Evolutionary conservation across 768 basidiomycete genomes (phyloP).

Genomic region (Pluteus cervinus): DNA sequence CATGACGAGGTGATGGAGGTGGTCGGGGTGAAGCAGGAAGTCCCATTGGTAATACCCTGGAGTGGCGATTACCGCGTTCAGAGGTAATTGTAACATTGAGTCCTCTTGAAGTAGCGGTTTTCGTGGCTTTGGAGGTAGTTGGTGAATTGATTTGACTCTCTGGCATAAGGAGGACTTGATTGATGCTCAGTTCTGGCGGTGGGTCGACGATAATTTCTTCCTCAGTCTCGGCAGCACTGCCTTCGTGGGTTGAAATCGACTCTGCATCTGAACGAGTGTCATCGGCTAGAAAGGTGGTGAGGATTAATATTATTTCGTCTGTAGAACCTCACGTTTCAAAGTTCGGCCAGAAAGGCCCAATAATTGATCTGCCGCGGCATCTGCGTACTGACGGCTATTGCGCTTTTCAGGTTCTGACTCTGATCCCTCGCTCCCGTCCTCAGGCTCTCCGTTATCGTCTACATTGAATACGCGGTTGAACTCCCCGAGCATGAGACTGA

Average conservation of each 20-base stretch:
- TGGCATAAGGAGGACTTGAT: slow-evolving; percentile 16
- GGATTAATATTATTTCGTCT: not conserved
- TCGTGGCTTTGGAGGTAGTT: slow-evolving; percentile 33
- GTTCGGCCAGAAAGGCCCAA: slow-evolving; percentile 72
- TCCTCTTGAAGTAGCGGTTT: slow-evolving; percentile 68
- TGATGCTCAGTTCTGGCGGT: slow-evolving; percentile 37
- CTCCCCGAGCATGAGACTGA: slow-evolving; percentile 90
- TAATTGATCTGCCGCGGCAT: slow-evolving; percentile 76
- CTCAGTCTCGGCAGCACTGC: slow-evolving; percentile 67
- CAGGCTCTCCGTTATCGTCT: slow-evolving; percentile 31
- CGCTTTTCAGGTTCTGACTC: slow-evolving; percentile 51
- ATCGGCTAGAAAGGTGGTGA: slow-evolving; percentile 36
- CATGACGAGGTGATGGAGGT: slow-evolving; percentile 44
- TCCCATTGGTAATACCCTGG: slow-evolving; percentile 57
- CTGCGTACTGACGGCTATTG: slow-evolving; percentile 81
- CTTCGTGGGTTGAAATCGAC: slow-evolving; percentile 59
- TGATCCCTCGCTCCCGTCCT: slow-evolving; percentile 21
- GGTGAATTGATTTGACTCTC: slow-evolving; percentile 31
- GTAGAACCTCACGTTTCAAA: slow-evolving; percentile 36
- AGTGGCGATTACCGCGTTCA: slow-evolving; percentile 57
- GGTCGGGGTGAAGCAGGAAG: slow-evolving; percentile 54
- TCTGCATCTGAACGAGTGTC: slow-evolving; percentile 70
- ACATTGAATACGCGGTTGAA: slow-evolving; percentile 94
- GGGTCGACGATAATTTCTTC: slow-evolving; percentile 46
- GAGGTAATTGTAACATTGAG: slow-evolving; percentile 54